phyloP scores from a whole-genome alignment of 441 rosid species.

The Bocquillonia castaneifolia region DNA sequence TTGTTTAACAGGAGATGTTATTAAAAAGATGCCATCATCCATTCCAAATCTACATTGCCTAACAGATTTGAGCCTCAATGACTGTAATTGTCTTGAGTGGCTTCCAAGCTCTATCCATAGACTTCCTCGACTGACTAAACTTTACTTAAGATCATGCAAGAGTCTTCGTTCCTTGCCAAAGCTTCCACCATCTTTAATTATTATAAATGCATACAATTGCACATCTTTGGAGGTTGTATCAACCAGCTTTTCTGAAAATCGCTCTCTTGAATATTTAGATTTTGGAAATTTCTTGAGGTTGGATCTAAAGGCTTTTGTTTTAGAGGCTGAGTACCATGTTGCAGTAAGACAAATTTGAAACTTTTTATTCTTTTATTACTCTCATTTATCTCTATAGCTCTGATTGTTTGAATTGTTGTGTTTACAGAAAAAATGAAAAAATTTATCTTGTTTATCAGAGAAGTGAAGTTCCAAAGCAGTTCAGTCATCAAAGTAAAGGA shows the following conservation, averaged over 20 bases:
- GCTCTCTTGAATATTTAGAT: not conserved
- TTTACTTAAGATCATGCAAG: conserved; percentile 1
- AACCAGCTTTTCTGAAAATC: not conserved
- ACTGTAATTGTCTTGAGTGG: not conserved
- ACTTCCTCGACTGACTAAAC: too few species aligned
- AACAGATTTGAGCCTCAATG: not conserved
- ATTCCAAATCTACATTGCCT: too few species aligned
- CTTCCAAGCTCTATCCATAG: too few species aligned
- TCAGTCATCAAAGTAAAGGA: not conserved
- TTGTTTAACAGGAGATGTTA: too few species aligned
- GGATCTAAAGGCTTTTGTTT: too few species aligned
- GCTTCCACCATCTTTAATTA: not conserved
- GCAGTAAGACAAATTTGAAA: too few species aligned
- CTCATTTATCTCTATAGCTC: too few species aligned
- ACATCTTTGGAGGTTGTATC: not conserved
- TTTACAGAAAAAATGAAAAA: not conserved
- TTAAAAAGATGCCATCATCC: too few species aligned
- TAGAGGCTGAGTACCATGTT: too few species aligned
- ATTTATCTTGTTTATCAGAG: too few species aligned
- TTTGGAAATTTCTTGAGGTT: not conserved
- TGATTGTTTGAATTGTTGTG: not conserved
- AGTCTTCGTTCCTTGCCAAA: not conserved
- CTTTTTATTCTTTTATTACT: too few species aligned
- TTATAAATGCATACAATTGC: conserved; percentile 1
- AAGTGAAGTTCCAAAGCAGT: conserved; percentile 7